Evolutionary conservation across 805 yeast genomes (phyloP).

Genomic region (Hanseniaspora jakobsenii): DNA sequence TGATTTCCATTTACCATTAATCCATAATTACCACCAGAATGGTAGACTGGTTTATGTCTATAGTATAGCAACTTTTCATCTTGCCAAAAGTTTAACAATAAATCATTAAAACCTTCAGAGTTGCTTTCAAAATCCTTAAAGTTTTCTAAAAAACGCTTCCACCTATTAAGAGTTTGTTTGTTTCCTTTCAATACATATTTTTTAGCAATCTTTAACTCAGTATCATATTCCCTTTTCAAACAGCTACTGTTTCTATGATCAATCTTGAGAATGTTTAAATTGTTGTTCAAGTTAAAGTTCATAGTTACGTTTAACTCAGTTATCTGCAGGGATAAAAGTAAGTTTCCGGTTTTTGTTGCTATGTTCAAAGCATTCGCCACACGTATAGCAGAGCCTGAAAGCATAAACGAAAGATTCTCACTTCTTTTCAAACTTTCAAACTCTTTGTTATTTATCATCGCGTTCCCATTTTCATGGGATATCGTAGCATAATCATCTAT

Average conservation of each 20-base stretch:
- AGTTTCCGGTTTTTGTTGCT: slow-evolving; percentile 57
- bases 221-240: slow-evolving; percentile 2
- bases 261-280: slow-evolving; percentile 32
- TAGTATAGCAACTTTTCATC: slow-evolving; percentile 27
- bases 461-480: neutral
- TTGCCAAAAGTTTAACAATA: slow-evolving; percentile 26
- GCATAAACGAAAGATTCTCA: slow-evolving; percentile 88
- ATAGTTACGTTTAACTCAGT: slow-evolving; percentile 75
- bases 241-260: slow-evolving; percentile 4
- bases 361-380: slow-evolving; percentile 79
- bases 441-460: slow-evolving; percentile 30
- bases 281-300: slow-evolving; percentile 66
- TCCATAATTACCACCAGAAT: neutral
- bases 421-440: slow-evolving; percentile 75
- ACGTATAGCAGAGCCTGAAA: slow-evolving; percentile 75
- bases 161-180: slow-evolving; percentile 21
- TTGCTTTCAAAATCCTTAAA: neutral
- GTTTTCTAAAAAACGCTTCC: slow-evolving; percentile 1
- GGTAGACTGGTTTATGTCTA: slow-evolving; percentile 15
- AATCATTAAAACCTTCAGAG: slow-evolving; percentile 19
- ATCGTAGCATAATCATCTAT: slow-evolving; percentile 72
- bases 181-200: slow-evolving; percentile 25
- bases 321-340: slow-evolving; percentile 72
- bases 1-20: too few species aligned
- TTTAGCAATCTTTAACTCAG: slow-evolving; percentile 17